Evolutionary conservation across 1,139 yeast species (phyloP), one percentile per base, ranked within the genome.

Genomic region (Hemisphaericaspora xylofermentans): DNA sequence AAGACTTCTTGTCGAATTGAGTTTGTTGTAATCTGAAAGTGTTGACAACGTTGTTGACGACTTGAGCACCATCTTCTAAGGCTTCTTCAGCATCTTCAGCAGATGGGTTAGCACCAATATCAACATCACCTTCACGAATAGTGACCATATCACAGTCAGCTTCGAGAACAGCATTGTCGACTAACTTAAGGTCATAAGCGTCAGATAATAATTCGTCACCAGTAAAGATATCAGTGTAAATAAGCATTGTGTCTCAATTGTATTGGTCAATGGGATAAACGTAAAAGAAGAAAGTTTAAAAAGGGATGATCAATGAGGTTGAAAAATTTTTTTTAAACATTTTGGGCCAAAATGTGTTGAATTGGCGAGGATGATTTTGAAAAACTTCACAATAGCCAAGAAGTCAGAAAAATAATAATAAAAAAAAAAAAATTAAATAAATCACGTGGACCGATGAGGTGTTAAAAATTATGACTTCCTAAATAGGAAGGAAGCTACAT

Each of bases 41-140:
- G 89, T 89, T 82, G 61, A 91, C 97, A 68, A 93, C 87, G 80
- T 93, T 93, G 95, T 91, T 93, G 68, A 93, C 97, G 60, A 87
- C 80, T 73, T 84, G 87, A 61, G 80, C 76, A 71, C 84, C 88
- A 44, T 86, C 95, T 60, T 91, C 98, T 47, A 82, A 67, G 42
- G 68, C 80, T 47, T 81, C 96, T 37, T 80, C 96, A 61, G 75
- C 96, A 54, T 76, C 98, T 76, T 93, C 99, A 60, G 98, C 97
- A 61, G 97, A 88, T 66, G 99, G 97, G 84, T 94, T 93, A 64
- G 96, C 98, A 76, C 98, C 98, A 71, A 93, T 93, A 71, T 93
- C 98, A 60, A 93, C 82, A 67, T 91, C 91, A 63, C 81, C 96
- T 45, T 74, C 73, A 69, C 80, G 83, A 61, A 91, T 86, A 62